These are phyloP conservation scores for Neoscytalidium dimidiatum DNA, from an alignment of 2,329 filamentous ascomycete species.

Conservation along the genomic window DNA sequence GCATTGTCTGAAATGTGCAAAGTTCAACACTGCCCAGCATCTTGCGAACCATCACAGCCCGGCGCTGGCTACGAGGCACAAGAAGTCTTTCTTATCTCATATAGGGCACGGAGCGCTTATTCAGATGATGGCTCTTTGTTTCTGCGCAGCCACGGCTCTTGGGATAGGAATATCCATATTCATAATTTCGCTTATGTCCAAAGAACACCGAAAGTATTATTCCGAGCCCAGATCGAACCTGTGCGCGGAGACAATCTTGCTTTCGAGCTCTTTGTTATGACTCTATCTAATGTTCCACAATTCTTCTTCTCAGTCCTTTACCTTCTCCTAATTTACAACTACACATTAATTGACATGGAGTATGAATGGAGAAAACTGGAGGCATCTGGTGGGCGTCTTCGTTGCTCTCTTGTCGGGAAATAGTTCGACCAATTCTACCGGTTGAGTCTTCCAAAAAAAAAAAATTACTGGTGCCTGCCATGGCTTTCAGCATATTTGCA, in stretches of 20 bases:
- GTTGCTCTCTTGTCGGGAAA: slow-evolving; percentile 31
- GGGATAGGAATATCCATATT: background rate
- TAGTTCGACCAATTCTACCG: slow-evolving; percentile 31
- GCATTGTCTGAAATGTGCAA: slow-evolving; percentile 32
- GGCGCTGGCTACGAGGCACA: slow-evolving; percentile 32
- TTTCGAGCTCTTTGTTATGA: slow-evolving; percentile 26
- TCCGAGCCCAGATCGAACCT: background rate
- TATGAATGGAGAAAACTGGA: slow-evolving; percentile 32
- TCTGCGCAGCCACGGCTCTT: background rate
- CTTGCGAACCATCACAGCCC: slow-evolving; percentile 27
- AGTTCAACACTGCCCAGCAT: slow-evolving; percentile 27
- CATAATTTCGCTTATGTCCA: too few species aligned
- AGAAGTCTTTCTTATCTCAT: slow-evolving; percentile 31
- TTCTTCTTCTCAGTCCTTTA: slow-evolving; percentile 34
- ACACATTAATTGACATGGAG: slow-evolving; percentile 31
- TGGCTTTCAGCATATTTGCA: slow-evolving; percentile 30
- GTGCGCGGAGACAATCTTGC: background rate
- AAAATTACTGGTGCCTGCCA: slow-evolving; percentile 30
- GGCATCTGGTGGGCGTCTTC: slow-evolving; percentile 26
- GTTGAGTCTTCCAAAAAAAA: slow-evolving; percentile 33
- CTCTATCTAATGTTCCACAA: slow-evolving; percentile 31
- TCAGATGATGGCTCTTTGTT: slow-evolving; percentile 25
- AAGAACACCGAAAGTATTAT: background rate
- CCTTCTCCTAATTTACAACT: slow-evolving; percentile 34
- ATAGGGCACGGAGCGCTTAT: slow-evolving; percentile 31